Conservation (phyloP, 108 stramenopile species). For the Cyclotella choctawhatcheeana region DNA sequence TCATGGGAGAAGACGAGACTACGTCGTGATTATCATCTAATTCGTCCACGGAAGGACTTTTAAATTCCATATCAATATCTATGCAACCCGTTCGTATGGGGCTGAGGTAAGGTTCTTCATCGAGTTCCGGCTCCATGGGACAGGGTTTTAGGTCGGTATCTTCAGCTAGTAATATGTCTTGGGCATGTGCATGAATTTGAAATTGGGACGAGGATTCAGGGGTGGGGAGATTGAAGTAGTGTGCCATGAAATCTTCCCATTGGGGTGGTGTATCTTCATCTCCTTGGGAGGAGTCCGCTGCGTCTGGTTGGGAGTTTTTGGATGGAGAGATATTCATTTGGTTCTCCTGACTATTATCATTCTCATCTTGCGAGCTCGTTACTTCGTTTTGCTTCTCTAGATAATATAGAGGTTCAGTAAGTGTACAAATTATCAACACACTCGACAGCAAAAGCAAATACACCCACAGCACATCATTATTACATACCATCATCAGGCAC, state of each 20-base stretch:
- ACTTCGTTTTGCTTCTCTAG: too few relatives aligned
- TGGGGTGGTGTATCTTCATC: not conserved
- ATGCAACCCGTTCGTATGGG: conserved; percentile 34
- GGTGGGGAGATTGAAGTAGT: conserved; percentile 26
- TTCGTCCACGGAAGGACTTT: not conserved
- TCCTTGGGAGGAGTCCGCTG: not conserved
- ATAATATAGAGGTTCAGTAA: too few relatives aligned
- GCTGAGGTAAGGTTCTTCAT: conserved; percentile 25
- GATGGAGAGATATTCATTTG: too few relatives aligned
- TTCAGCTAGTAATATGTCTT: conserved; percentile 14
- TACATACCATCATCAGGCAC: not conserved
- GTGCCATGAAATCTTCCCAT: conserved; percentile 53
- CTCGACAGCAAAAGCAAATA: too few relatives aligned
- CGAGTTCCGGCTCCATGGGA: conserved; percentile 41
- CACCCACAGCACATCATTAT: too few relatives aligned
- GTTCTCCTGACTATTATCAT: too few relatives aligned
- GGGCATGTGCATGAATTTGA: conserved; percentile 20
- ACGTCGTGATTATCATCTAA: not conserved
- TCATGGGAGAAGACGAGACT: conserved; percentile 1
- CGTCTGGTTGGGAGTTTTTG: conserved; percentile 16
- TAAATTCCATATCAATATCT: conserved; percentile 35
- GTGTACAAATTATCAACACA: too few relatives aligned
- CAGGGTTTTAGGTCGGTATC: conserved; percentile 39
- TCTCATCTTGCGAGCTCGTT: too few relatives aligned
- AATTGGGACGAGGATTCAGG: not conserved